These are phyloP conservation scores for Kondoa malvinella DNA, from an alignment of 768 basidiomycete species.

Conservation along the genomic window DNA sequence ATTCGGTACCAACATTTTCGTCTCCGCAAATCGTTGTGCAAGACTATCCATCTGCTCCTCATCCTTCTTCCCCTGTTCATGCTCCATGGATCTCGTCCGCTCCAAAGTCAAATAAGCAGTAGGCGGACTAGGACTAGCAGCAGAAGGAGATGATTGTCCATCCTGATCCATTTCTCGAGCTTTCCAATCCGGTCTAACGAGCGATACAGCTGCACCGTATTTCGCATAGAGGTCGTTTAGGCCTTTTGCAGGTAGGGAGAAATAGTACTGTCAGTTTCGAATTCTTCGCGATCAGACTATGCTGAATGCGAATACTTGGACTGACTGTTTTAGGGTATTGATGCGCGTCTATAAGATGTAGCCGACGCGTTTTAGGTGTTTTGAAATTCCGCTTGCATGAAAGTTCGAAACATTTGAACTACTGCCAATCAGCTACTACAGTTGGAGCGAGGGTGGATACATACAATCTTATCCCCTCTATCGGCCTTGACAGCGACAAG, in stretches of 20 bases:
- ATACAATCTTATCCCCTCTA: constrained; percentile 22
- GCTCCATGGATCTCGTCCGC: not conserved
- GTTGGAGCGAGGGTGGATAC: not conserved
- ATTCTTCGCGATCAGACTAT: not conserved
- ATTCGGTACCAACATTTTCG: not conserved
- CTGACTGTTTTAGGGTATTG: constrained; percentile 19
- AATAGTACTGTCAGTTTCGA: constrained; percentile 8
- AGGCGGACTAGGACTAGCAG: not conserved
- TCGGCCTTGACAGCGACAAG: constrained; percentile 15
- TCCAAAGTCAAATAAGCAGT: not conserved
- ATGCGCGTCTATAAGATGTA: constrained; percentile 24
- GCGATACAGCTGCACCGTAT: constrained; percentile 1
- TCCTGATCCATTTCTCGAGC: not conserved
- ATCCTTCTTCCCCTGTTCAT: not conserved
- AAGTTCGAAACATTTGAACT: constrained; percentile 22
- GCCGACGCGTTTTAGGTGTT: constrained; percentile 21
- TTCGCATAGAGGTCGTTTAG: constrained; percentile 8
- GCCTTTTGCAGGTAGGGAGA: constrained; percentile 11
- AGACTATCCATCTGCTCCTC: not conserved
- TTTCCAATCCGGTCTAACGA: constrained; percentile 6
- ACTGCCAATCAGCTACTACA: not conserved
- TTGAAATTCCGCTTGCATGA: constrained; percentile 11
- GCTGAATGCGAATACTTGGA: not conserved
- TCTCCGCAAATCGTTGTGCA: not conserved
- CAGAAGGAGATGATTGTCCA: not conserved